Evolutionary conservation across 805 yeast genomes (phyloP).

Genomic region (Spencermartinsiella europaea): DNA sequence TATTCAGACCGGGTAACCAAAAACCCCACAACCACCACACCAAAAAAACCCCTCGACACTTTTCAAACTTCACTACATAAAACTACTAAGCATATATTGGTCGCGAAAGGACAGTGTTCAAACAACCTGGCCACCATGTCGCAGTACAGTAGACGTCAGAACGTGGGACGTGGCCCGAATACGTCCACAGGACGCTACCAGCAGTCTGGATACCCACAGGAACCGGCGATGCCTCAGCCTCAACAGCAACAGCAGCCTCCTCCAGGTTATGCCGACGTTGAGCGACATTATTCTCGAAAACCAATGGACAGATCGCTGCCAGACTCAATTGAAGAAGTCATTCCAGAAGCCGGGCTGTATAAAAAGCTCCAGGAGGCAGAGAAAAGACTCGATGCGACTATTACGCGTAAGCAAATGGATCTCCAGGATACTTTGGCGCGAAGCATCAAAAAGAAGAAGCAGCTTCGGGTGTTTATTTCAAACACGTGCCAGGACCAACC

Average conservation of each 20-base stretch:
- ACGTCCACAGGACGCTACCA: neutral
- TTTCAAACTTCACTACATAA: no score
- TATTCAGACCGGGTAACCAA: no score
- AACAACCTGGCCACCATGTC: no score
- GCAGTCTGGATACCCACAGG: neutral
- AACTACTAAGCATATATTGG: no score
- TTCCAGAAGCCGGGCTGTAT: conserved; percentile 72
- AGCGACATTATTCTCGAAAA: conserved; percentile 15
- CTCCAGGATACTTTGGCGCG: conserved; percentile 63
- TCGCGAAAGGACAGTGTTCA: no score
- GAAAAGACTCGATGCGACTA: conserved; percentile 68
- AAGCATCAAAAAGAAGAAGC: conserved; percentile 47
- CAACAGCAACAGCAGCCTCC: conserved; percentile 97
- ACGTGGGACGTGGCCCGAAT: neutral
- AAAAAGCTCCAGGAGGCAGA: conserved; percentile 77
- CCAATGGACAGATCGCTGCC: conserved; percentile 56
- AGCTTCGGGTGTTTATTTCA: conserved; percentile 73
- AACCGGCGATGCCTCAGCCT: conserved; percentile 73
- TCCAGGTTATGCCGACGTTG: conserved; percentile 38
- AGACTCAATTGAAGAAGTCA: conserved; percentile 37
- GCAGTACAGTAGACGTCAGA: neutral
- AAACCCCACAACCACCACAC: no score
- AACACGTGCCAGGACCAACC: conserved; percentile 82
- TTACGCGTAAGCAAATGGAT: conserved; percentile 79
- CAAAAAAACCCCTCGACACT: no score